phyloP scores from a whole-genome alignment of 2,329 filamentous ascomycete genomes.

The Microdochium nivale region DNA sequence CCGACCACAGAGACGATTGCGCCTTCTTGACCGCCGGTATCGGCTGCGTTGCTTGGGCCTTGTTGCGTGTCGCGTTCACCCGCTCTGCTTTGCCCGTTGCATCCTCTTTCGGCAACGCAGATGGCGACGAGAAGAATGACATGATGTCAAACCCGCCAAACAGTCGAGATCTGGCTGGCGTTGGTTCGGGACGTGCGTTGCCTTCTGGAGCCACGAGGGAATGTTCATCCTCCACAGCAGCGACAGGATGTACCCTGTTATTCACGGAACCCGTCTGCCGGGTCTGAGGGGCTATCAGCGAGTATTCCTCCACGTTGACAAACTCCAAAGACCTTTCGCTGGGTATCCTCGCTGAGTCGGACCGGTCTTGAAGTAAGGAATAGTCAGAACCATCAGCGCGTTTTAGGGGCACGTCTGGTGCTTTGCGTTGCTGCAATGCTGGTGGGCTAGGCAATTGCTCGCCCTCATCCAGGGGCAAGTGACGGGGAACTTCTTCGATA shows the following conservation, averaged over 20 bases:
- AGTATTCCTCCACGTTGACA: constrained; percentile 30
- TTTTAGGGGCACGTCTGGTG: neutral
- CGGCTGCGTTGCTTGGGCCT: neutral
- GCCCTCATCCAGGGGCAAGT: neutral
- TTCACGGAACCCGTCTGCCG: constrained; percentile 7
- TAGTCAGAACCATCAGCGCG: neutral
- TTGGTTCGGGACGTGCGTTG: constrained; percentile 3
- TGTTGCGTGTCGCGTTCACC: neutral
- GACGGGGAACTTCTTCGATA: neutral
- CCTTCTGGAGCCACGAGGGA: neutral
- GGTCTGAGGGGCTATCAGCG: constrained; percentile 27
- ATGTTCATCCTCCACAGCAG: neutral
- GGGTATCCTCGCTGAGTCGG: neutral
- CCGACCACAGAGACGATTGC: neutral
- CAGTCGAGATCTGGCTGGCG: constrained; percentile 11
- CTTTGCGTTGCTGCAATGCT: neutral
- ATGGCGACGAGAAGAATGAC: neutral
- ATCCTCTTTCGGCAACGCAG: neutral
- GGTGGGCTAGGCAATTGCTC: neutral
- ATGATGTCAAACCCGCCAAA: neutral
- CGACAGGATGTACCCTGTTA: neutral
- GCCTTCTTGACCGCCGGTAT: neutral
- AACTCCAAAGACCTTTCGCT: constrained; percentile 3
- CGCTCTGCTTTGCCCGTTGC: neutral
- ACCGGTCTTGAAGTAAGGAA: neutral